phyloP scores from a whole-genome alignment of 2,329 filamentous ascomycete genomes.

The Clonostachys rhizophaga region DNA sequence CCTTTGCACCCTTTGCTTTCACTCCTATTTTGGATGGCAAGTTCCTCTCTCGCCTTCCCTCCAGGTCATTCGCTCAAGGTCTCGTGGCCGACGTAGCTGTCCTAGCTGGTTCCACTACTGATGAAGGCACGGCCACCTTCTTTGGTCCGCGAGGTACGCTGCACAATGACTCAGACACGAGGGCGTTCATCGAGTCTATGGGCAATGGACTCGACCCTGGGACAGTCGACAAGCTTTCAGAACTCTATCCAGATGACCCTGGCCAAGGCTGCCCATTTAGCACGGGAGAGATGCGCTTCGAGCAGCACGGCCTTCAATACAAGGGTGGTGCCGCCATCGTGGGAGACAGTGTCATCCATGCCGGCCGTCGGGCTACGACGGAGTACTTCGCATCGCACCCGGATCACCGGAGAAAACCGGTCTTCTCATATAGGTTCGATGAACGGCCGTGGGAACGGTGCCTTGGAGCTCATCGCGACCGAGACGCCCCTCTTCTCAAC shows the following conservation, averaged over 20 bases:
- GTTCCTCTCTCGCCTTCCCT: not conserved
- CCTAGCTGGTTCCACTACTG: not conserved
- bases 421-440: slow-evolving; percentile 26
- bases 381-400: slow-evolving; percentile 34
- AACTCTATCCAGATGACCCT: not conserved
- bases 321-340: slow-evolving; percentile 6
- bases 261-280: slow-evolving; percentile 33
- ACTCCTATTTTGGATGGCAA: not conserved
- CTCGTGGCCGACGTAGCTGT: not conserved
- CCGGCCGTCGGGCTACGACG: slow-evolving; percentile 31
- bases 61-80: not conserved
- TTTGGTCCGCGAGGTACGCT: not conserved
- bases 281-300: slow-evolving; percentile 29
- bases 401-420: slow-evolving; percentile 16
- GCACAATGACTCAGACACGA: not conserved
- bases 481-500: slow-evolving; percentile 5
- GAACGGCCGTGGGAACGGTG: not conserved
- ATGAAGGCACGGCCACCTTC: not conserved
- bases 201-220: not conserved
- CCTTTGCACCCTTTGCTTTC: not conserved
- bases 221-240: not conserved
- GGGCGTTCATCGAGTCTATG: not conserved
- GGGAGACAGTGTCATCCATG: not conserved
- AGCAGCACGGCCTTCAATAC: not conserved
- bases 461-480: not conserved